Evolutionary conservation across 2,329 filamentous ascomycete species (phyloP).

Genomic region (Gaeumannomyces sp.): DNA sequence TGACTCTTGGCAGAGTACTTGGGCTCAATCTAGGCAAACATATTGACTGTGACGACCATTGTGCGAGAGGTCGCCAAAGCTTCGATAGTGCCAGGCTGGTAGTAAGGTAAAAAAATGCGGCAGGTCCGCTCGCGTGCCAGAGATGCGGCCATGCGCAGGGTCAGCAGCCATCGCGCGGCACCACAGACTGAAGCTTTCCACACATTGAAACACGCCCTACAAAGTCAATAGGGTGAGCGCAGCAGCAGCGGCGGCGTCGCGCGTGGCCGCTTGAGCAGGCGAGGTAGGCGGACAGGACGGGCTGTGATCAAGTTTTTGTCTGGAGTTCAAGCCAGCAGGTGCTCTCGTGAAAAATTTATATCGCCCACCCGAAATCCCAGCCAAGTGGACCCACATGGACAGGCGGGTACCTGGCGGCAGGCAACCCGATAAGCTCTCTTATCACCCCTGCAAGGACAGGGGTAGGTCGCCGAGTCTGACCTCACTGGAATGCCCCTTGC

Average conservation of each 20-base stretch:
- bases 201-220: neutral
- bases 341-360: neutral
- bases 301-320: neutral
- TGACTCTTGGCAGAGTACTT: conserved; percentile 81
- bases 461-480: no score
- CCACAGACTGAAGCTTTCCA: neutral
- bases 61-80: conserved; percentile 63
- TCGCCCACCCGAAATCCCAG: neutral
- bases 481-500: neutral
- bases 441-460: neutral
- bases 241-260: neutral
- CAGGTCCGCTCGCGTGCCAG: neutral
- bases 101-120: neutral
- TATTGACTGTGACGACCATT: conserved; percentile 82
- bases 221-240: neutral
- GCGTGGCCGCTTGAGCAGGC: neutral
- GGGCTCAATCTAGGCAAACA: conserved; percentile 70
- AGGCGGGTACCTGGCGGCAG: neutral
- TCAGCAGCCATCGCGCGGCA: neutral
- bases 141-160: neutral
- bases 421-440: neutral
- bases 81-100: conserved; percentile 72
- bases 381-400: neutral
- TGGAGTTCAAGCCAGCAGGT: no score
- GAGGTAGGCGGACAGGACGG: no score